Conservation (phyloP, 2,329 filamentous ascomycete species). For the Penicillium sclerotiorum region DNA sequence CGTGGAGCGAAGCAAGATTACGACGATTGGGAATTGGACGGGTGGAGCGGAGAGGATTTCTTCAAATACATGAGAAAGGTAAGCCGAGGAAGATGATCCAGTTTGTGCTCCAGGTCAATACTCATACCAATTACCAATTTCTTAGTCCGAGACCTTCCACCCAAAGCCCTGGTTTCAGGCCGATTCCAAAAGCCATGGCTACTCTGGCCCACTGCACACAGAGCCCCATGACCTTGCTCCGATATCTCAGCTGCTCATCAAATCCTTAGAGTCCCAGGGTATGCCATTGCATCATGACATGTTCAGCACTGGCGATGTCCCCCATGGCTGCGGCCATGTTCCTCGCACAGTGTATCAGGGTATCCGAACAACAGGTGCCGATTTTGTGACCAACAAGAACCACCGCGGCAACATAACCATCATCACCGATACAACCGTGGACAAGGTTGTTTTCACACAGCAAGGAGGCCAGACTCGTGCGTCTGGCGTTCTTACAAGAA, state of each 20-base stretch:
- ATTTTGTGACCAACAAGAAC: slow-evolving; percentile 54
- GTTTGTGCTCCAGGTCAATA: background rate
- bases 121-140: background rate
- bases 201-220: slow-evolving; percentile 56
- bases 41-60: slow-evolving; percentile 61
- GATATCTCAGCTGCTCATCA: slow-evolving; percentile 58
- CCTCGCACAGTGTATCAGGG: slow-evolving; percentile 58
- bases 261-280: slow-evolving; percentile 59
- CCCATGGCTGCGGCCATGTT: slow-evolving; percentile 60
- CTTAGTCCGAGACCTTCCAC: slow-evolving; percentile 59
- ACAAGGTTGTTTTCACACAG: slow-evolving; percentile 54
- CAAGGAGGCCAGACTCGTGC: slow-evolving; percentile 44
- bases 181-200: slow-evolving; percentile 52
- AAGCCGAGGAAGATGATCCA: background rate
- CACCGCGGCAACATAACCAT: slow-evolving; percentile 52
- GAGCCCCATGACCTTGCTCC: slow-evolving; percentile 62
- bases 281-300: slow-evolving; percentile 61
- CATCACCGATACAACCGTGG: slow-evolving; percentile 53
- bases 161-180: slow-evolving; percentile 60
- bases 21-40: slow-evolving; percentile 59
- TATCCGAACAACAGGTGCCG: slow-evolving; percentile 56
- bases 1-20: slow-evolving; percentile 49
- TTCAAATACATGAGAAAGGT: slow-evolving; percentile 61
- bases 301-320: slow-evolving; percentile 57
- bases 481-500: slow-evolving; percentile 32